phyloP scores from a whole-genome alignment of 331 rosid genomes.

The Spiraea crenata region DNA sequence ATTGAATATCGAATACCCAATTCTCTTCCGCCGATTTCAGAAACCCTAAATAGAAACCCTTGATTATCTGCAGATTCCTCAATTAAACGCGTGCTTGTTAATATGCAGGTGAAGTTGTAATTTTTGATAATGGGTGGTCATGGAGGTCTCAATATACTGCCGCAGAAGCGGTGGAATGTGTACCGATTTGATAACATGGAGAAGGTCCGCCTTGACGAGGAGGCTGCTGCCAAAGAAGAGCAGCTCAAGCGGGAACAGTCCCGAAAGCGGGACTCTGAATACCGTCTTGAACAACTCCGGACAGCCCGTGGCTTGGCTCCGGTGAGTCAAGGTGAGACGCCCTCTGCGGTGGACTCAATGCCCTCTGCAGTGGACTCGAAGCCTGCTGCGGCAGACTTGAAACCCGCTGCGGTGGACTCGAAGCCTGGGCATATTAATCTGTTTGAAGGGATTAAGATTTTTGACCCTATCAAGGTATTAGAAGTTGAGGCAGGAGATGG shows the following conservation, averaged over 20 bases:
- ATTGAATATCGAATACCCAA: slow-evolving; percentile 1
- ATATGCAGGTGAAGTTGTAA: slow-evolving; percentile 19
- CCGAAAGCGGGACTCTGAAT: slow-evolving; percentile 70
- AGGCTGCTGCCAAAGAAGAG: slow-evolving; percentile 86
- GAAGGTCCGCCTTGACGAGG: slow-evolving; percentile 83
- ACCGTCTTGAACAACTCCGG: slow-evolving; percentile 74
- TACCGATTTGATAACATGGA: slow-evolving; percentile 85
- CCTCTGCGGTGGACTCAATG: slow-evolving; percentile 29
- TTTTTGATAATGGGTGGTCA: slow-evolving; percentile 71
- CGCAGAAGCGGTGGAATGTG: slow-evolving; percentile 97
- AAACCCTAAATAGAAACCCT: not conserved
- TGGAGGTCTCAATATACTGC: slow-evolving; percentile 91
- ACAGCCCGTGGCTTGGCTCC: slow-evolving; percentile 65
- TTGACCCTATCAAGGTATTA: slow-evolving; percentile 52
- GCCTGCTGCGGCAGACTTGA: slow-evolving; percentile 28
- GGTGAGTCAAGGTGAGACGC: slow-evolving; percentile 8
- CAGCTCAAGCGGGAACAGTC: slow-evolving; percentile 79
- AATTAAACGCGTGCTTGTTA: too few relatives aligned
- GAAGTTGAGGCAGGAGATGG: slow-evolving; percentile 32
- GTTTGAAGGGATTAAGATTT: slow-evolving; percentile 83
- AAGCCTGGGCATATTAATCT: slow-evolving; percentile 71
- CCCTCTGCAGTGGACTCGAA: slow-evolving; percentile 30
- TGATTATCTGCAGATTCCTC: too few relatives aligned
- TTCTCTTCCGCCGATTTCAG: not conserved
- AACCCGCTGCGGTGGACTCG: slow-evolving; percentile 30